phyloP scores from a whole-genome alignment of 129 eudicot species.

The sunflower (Helianthus annuus) region DNA sequence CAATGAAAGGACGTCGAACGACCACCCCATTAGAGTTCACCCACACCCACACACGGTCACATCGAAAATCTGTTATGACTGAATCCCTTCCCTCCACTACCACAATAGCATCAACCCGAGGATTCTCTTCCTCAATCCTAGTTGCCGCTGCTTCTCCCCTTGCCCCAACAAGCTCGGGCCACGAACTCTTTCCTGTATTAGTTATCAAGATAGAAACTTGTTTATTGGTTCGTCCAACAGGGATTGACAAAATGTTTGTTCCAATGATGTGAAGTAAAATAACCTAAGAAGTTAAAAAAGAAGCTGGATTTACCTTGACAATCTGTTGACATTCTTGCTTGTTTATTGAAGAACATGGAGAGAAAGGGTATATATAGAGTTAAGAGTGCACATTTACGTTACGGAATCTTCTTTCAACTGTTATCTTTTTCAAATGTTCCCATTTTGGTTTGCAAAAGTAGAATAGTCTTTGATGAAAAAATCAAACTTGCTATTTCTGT shows the following conservation, averaged over 20 bases:
- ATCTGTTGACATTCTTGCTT: no score
- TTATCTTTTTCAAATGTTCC: no score
- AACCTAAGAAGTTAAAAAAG: no score
- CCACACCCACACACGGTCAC: conserved; percentile 70
- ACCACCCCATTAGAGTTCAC: conserved; percentile 35
- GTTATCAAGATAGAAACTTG: neutral
- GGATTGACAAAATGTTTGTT: no score
- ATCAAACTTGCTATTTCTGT: neutral
- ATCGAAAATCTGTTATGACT: conserved; percentile 30
- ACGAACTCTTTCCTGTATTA: conserved; percentile 43
- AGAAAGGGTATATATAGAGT: no score
- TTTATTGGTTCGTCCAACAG: no score
- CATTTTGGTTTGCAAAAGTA: neutral
- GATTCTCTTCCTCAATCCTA: conserved; percentile 34
- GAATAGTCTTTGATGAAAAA: neutral
- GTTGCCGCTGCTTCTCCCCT: conserved; percentile 18
- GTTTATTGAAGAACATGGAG: no score
- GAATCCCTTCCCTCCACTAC: conserved; percentile 43
- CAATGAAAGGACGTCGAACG: conserved; percentile 35
- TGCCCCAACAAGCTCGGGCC: conserved; percentile 59
- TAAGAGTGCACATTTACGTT: no score
- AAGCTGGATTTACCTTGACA: no score
- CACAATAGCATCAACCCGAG: conserved; percentile 35
- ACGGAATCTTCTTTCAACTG: no score
- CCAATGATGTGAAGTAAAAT: no score